Evolutionary conservation across 306 rosid genomes (phyloP), one percentile per base, ranked within the genome.

Genomic region (Comarum palustre): DNA sequence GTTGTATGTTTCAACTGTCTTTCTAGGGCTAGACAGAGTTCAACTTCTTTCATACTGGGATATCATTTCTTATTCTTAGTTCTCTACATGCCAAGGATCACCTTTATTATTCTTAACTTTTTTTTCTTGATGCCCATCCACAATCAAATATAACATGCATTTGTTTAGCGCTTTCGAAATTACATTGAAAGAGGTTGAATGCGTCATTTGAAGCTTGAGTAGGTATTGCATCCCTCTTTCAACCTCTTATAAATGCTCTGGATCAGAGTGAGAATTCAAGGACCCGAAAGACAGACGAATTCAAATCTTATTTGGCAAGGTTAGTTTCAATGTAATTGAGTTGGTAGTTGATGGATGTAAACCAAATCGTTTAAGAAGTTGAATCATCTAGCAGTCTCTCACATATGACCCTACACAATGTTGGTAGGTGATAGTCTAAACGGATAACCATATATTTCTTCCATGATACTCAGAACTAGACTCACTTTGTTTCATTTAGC

Each of bases 381-480:
- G 75, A 47, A 60, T 59, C 39, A 57, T 64, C 27, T 48, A 36
- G 38, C 0, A 39, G 55, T 61, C 52, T 68, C 20, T 38, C 64
- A 11, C 10, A 54, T 58, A 76, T 15, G 84, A 38, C 71, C 78
- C 62, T 70, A 57, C 61, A 52, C 54, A 72, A 61, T 25, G 31
- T n/a, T 15, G 38, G 77, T 73, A 15, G 34, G 19, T 76, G 47
- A 43, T 54, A n/a, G 34, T 65, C 58, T 66, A 70, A 22, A 41
- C 63, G 80, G 69, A 73, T 58, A 68, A 64, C 73, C 55, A 78
- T n/a, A n/a, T n/a, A n/a, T 58, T 70, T 68, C 73, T 62, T 76
- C 74, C 62, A 24, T 24, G 0, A 24, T 34, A 67, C 16, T 67
- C 57, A 17, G 65, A 67, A 82, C 76, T 50, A 16, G 78, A 80